These are phyloP conservation scores for Primulina eburnea DNA, from an alignment of 257 asterid species.

Conservation along the genomic window DNA sequence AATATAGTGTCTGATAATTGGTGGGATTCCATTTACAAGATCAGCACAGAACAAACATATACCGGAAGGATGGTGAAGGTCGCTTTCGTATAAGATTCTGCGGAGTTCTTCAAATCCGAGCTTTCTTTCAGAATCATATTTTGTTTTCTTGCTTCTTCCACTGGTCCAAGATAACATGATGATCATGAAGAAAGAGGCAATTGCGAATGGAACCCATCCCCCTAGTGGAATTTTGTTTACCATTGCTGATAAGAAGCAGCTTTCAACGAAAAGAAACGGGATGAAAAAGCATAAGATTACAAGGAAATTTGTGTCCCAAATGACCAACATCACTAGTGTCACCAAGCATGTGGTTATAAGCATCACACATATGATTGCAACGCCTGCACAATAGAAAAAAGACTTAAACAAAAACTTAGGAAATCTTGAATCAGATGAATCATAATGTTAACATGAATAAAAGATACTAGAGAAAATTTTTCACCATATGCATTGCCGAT, in stretches of 20 bases:
- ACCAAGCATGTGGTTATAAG: background rate
- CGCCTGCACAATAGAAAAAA: background rate
- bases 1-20: background rate
- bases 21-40: background rate
- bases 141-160: background rate
- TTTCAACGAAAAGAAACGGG: background rate
- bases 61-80: background rate
- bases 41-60: background rate
- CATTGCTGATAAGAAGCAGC: background rate
- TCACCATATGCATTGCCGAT: conserved; percentile 74
- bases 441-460: background rate
- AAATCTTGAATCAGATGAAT: background rate
- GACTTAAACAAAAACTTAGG: too few relatives aligned
- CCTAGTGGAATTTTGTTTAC: background rate
- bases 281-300: background rate
- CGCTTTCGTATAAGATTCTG: background rate
- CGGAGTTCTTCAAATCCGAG: background rate
- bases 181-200: background rate
- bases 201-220: background rate
- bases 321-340: background rate
- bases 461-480: background rate
- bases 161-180: background rate
- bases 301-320: background rate
- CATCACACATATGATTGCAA: background rate
- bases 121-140: background rate